Conservation (phyloP, 2,329 filamentous ascomycete genomes). For the Verticillium tricorpus region DNA sequence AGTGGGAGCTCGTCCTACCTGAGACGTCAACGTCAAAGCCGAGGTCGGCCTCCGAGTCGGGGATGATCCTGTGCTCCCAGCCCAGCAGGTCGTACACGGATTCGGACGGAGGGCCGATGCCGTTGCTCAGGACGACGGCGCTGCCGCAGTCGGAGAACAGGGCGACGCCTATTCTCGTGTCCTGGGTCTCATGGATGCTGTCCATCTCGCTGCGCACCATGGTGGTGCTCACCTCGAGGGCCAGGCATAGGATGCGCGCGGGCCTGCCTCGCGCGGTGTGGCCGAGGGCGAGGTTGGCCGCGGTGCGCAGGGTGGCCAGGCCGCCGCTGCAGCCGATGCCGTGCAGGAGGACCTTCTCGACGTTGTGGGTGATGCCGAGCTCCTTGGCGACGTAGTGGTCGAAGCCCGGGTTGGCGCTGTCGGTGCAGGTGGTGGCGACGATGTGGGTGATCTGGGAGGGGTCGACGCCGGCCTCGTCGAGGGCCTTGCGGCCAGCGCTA, state of each 20-base stretch:
- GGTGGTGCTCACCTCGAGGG: constrained; percentile 58
- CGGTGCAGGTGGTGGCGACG: constrained; percentile 64
- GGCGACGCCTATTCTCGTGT: constrained; percentile 60
- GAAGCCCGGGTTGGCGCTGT: constrained; percentile 65
- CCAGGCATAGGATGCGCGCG: constrained; percentile 61
- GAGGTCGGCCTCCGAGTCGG: constrained; percentile 57
- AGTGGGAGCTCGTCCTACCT: constrained; percentile 31
- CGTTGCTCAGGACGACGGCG: constrained; percentile 60
- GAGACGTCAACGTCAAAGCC: constrained; percentile 61
- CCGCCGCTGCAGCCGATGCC: constrained; percentile 64
- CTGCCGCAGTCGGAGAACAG: constrained; percentile 70
- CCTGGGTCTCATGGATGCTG: constrained; percentile 52
- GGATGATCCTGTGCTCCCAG: constrained; percentile 60
- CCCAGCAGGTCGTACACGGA: constrained; percentile 57
- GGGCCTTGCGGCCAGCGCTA: constrained; percentile 48
- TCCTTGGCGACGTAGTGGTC: constrained; percentile 60
- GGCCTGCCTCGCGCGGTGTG: constrained; percentile 53
- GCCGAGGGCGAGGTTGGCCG: constrained; percentile 62
- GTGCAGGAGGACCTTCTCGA: constrained; percentile 62
- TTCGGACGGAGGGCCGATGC: constrained; percentile 39
- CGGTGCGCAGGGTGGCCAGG: constrained; percentile 56
- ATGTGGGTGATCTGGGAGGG: constrained; percentile 57
- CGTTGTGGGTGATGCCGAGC: constrained; percentile 50
- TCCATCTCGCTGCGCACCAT: constrained; percentile 62
- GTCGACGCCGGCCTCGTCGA: constrained; percentile 48